phyloP scores from a whole-genome alignment of 768 basidiomycete genomes.

The Clathrus columnatus region DNA sequence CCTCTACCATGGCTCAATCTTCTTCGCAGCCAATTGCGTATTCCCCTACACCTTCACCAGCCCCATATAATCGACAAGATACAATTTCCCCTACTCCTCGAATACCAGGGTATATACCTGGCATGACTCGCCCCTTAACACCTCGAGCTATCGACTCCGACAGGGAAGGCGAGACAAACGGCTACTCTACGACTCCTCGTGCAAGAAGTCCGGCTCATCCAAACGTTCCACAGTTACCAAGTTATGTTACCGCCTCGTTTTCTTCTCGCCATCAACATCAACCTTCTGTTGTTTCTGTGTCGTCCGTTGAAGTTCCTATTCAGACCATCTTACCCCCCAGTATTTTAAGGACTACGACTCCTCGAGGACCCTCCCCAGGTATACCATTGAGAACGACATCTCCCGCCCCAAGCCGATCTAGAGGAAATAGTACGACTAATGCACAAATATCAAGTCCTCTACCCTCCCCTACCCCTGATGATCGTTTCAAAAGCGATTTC shows the following conservation, averaged over 20 bases:
- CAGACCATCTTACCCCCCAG: constrained; percentile 9
- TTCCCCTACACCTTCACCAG: constrained; percentile 40
- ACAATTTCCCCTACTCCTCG: constrained; percentile 42
- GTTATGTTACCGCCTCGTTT: constrained; percentile 43
- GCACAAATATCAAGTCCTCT: constrained; percentile 1
- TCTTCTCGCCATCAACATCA: constrained; percentile 37
- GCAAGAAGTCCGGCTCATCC: constrained; percentile 27
- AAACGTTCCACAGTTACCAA: constrained; percentile 47
- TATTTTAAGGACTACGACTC: constrained; percentile 4
- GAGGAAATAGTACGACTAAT: constrained; percentile 1
- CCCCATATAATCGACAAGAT: constrained; percentile 45
- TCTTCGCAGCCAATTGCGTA: not conserved
- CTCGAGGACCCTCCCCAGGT: not conserved
- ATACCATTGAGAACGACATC: constrained; percentile 3
- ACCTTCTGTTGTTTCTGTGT: constrained; percentile 41
- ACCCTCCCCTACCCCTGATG: constrained; percentile 28
- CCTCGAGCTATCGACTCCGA: constrained; percentile 64
- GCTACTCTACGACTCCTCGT: constrained; percentile 64
- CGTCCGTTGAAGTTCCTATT: not conserved
- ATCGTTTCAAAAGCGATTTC: constrained; percentile 41
- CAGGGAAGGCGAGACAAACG: constrained; percentile 60
- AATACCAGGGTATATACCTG: constrained; percentile 79
- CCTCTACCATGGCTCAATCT: not conserved
- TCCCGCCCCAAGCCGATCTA: not conserved
- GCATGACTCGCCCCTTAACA: constrained; percentile 88